These are phyloP conservation scores for Thecaphora thlaspeos DNA, from an alignment of 1,284 basidiomycete species.

Conservation along the genomic window DNA sequence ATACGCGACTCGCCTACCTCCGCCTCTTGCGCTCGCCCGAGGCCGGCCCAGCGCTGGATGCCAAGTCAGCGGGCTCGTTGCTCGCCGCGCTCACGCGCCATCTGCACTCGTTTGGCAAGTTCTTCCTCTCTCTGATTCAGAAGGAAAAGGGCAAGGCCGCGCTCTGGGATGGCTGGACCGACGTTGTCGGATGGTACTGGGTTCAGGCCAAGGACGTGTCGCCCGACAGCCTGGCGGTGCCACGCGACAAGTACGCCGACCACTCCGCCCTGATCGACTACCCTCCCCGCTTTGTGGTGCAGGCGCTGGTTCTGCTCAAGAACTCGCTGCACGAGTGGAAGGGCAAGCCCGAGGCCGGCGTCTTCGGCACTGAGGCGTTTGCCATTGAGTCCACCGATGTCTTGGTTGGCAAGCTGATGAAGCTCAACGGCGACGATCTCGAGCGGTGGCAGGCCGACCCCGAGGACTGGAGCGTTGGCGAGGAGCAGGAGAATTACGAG, in stretches of 20 bases:
- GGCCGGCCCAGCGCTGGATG: conserved; percentile 8
- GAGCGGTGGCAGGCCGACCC: conserved; percentile 47
- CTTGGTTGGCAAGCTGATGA: conserved; percentile 45
- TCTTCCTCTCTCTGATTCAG: conserved; percentile 49
- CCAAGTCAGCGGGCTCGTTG: conserved; percentile 7
- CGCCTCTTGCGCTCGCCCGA: conserved; percentile 21
- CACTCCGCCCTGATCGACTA: conserved; percentile 33
- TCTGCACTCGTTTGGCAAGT: conserved; percentile 50
- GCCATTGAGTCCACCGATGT: conserved; percentile 43
- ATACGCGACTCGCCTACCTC: conserved; percentile 32
- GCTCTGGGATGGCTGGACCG: conserved; percentile 51
- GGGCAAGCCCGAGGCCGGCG: conserved; percentile 22
- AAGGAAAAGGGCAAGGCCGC: conserved; percentile 49
- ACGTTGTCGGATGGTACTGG: conserved; percentile 56
- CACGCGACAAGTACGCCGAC: conserved; percentile 30
- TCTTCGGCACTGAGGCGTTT: conserved; percentile 41
- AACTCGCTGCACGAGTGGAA: conserved; percentile 47
- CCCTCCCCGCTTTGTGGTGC: conserved; percentile 51
- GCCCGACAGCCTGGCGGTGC: conserved; percentile 25
- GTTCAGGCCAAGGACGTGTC: conserved; percentile 29
- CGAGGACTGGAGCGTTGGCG: conserved; percentile 49
- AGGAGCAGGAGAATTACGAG: conserved; percentile 45
- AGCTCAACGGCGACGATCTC: conserved; percentile 44
- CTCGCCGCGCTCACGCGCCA: conserved; percentile 49
- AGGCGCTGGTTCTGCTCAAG: conserved; percentile 47